Percentiles rank a stretch among this genome's conserved stretches.
Conservation (phyloP, 169 alveolate genomes). For the Plasmodium berghei region DNA sequence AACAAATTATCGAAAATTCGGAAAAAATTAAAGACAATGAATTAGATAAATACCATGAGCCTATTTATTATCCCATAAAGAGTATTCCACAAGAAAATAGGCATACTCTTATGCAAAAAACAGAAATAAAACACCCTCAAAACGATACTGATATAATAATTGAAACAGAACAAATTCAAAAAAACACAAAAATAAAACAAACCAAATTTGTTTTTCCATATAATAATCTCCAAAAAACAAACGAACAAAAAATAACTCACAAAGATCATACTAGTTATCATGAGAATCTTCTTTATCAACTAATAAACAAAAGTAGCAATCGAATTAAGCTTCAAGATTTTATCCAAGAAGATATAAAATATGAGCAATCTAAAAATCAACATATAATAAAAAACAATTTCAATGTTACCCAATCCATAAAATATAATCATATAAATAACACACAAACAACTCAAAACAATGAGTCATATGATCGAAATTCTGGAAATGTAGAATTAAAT, state of each 20-base stretch:
- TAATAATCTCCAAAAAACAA: background rate
- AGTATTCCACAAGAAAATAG: too few species aligned
- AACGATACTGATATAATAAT: background rate
- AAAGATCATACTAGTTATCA: background rate
- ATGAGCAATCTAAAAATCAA: background rate
- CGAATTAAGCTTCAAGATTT: conserved; percentile 2
- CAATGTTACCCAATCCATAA: too few species aligned
- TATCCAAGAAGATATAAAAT: background rate
- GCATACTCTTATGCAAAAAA: background rate
- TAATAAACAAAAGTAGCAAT: background rate
- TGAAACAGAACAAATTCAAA: background rate
- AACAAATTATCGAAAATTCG: conserved; percentile 4
- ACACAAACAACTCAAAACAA: too few species aligned
- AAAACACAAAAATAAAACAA: background rate
- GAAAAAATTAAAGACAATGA: background rate
- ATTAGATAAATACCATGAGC: background rate
- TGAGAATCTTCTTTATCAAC: conserved; percentile 4
- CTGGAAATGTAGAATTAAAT: too few species aligned
- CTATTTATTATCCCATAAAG: background rate
- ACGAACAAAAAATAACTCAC: background rate
- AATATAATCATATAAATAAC: too few species aligned
- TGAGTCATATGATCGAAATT: too few species aligned
- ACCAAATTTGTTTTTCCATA: background rate
- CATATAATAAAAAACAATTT: too few species aligned
- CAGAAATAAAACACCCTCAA: background rate